phyloP scores from a whole-genome alignment of 495 filamentous ascomycete genomes.

The Neurospora terricola region DNA sequence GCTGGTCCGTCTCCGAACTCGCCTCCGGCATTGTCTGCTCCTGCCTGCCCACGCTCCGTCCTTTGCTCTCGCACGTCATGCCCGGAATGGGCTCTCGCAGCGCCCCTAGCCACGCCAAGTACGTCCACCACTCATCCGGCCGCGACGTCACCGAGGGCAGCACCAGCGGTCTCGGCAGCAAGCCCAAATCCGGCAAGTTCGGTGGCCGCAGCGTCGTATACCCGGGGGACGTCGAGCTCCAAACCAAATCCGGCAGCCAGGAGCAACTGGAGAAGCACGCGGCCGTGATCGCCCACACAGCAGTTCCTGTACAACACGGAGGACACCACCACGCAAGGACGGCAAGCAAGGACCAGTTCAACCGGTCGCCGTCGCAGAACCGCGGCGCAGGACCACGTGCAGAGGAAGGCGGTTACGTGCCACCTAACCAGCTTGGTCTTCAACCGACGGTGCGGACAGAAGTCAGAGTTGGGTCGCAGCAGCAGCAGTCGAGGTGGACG shows the following conservation, averaged over 20 bases:
- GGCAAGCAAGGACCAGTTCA: background rate
- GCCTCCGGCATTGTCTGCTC: conserved; percentile 49
- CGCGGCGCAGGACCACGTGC: background rate
- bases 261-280: conserved; percentile 3
- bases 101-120: conserved; percentile 7
- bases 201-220: conserved; percentile 16
- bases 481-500: background rate
- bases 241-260: conserved; percentile 14
- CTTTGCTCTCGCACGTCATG: conserved; percentile 34
- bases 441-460: conserved; percentile 16
- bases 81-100: conserved; percentile 18
- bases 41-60: conserved; percentile 45
- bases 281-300: background rate
- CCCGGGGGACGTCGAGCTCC: conserved; percentile 19
- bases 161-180: conserved; percentile 1
- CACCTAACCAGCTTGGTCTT: conserved; percentile 5
- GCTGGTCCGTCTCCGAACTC: conserved; percentile 49
- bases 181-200: conserved; percentile 1
- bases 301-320: background rate
- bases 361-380: background rate
- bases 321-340: background rate
- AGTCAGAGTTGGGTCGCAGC: conserved; percentile 7
- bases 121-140: conserved; percentile 13
- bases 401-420: background rate
- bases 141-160: conserved; percentile 4